These are phyloP conservation scores for Lathyrus aphaca DNA, from an alignment of 306 rosid genomes.

Conservation along the genomic window DNA sequence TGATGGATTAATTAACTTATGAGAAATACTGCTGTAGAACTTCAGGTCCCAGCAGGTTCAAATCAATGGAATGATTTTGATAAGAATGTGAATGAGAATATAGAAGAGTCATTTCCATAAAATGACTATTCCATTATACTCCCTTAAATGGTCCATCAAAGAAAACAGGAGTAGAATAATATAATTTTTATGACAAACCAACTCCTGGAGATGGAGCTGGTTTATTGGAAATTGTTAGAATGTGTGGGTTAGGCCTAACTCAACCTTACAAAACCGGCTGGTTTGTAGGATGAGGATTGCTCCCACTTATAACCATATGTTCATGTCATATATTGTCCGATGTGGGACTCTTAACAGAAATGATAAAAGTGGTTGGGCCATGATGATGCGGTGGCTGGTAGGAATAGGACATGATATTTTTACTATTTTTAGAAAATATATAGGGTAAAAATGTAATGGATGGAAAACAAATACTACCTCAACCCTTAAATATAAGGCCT, in stretches of 20 bases:
- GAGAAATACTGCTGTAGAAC: constrained; percentile 21
- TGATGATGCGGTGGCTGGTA: not conserved
- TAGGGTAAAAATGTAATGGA: constrained; percentile 10
- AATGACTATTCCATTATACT: constrained; percentile 24
- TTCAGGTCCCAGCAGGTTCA: constrained; percentile 4
- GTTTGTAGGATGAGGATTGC: too few species aligned
- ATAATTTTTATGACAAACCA: constrained; percentile 11
- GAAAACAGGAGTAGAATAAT: not conserved
- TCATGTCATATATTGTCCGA: too few species aligned
- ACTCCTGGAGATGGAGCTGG: constrained; percentile 11
- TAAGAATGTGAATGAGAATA: constrained; percentile 7
- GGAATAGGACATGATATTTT: constrained; percentile 1
- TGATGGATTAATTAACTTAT: constrained; percentile 15
- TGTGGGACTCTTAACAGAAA: too few species aligned
- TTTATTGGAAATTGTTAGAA: constrained; percentile 2
- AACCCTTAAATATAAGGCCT: not conserved
- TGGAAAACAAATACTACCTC: constrained; percentile 3
- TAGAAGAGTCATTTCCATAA: constrained; percentile 18
- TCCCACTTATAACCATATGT: too few species aligned
- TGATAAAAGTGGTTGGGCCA: constrained; percentile 10
- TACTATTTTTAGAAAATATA: constrained; percentile 14
- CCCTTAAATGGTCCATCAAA: constrained; percentile 23
- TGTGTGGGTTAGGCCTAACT: too few species aligned
- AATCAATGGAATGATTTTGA: constrained; percentile 5
- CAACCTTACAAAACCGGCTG: too few species aligned